These are phyloP conservation scores for Ophiosphaerella herpotricha DNA, from an alignment of 2,329 filamentous ascomycete species.

Conservation along the genomic window DNA sequence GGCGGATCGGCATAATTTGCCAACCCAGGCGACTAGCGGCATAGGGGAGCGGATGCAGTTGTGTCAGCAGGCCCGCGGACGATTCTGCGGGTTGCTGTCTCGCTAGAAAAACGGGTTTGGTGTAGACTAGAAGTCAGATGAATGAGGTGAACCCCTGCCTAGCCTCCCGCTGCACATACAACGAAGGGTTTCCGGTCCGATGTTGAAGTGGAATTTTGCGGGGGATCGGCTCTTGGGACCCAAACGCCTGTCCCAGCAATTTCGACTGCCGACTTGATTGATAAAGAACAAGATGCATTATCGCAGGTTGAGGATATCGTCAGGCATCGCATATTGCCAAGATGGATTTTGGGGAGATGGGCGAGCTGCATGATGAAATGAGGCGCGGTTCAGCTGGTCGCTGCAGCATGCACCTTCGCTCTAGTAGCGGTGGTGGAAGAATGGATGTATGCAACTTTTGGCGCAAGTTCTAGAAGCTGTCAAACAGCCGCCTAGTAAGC, in stretches of 20 bases:
- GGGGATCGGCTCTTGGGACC: slow-evolving; percentile 30
- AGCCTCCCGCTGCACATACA: slow-evolving; percentile 13
- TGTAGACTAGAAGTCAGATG: slow-evolving; percentile 5
- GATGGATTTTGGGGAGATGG: neutral
- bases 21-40: slow-evolving; percentile 4
- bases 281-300: neutral
- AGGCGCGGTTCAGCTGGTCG: neutral
- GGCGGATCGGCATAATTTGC: slow-evolving; percentile 2
- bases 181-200: slow-evolving; percentile 20
- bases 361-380: neutral
- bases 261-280: neutral
- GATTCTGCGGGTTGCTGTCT: slow-evolving; percentile 3
- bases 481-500: neutral
- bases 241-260: neutral
- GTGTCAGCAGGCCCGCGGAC: slow-evolving; percentile 9
- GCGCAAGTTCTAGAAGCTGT: slow-evolving; percentile 13
- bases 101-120: slow-evolving; percentile 3
- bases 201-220: slow-evolving; percentile 23
- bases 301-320: neutral
- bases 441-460: slow-evolving; percentile 7
- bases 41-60: slow-evolving; percentile 3
- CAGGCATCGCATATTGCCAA: neutral
- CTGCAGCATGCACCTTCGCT: slow-evolving; percentile 1
- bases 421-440: slow-evolving; percentile 2
- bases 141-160: slow-evolving; percentile 16